A percentile compares a stretch with the other conserved stretches of the same genome.
These are phyloP conservation scores for Emergomyces pasteurianus DNA, from an alignment of 2,329 filamentous ascomycete genomes.

Conservation along the genomic window DNA sequence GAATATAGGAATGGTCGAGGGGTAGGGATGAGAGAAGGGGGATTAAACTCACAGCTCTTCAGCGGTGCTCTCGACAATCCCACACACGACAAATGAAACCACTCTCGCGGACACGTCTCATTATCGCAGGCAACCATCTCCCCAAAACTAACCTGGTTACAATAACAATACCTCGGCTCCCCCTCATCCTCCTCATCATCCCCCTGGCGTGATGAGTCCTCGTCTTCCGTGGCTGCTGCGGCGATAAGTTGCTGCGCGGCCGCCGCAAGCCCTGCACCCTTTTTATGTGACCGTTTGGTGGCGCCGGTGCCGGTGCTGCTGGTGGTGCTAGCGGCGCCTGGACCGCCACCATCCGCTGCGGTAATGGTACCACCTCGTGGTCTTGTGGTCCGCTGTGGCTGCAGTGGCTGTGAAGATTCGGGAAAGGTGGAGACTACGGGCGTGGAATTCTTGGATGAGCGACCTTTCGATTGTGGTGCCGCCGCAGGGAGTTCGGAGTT, in stretches of 20 bases:
- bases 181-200: conserved; percentile 52
- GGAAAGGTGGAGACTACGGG: conserved; percentile 18
- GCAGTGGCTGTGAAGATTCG: conserved; percentile 15
- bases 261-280: conserved; percentile 14
- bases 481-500: neutral
- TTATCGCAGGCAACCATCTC: conserved; percentile 77
- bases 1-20: no score
- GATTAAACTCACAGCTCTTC: conserved; percentile 51
- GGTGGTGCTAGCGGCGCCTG: neutral
- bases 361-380: conserved; percentile 7
- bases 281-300: conserved; percentile 25
- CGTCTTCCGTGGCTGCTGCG: conserved; percentile 26
- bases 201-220: conserved; percentile 27
- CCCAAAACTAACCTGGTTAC: conserved; percentile 67
- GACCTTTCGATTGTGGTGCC: conserved; percentile 11
- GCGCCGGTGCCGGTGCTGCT: neutral
- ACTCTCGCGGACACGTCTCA: conserved; percentile 60
- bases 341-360: neutral
- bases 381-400: conserved; percentile 12
- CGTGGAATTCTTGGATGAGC: conserved; percentile 19
- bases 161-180: conserved; percentile 68
- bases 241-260: conserved; percentile 9
- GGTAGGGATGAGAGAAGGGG: conserved; percentile 4
- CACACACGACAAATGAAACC: conserved; percentile 76
- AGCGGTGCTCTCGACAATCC: conserved; percentile 68